Base-by-base conservation (phyloP, 2,329 filamentous ascomycete genomes). In the Helotiales sp. region DNA sequence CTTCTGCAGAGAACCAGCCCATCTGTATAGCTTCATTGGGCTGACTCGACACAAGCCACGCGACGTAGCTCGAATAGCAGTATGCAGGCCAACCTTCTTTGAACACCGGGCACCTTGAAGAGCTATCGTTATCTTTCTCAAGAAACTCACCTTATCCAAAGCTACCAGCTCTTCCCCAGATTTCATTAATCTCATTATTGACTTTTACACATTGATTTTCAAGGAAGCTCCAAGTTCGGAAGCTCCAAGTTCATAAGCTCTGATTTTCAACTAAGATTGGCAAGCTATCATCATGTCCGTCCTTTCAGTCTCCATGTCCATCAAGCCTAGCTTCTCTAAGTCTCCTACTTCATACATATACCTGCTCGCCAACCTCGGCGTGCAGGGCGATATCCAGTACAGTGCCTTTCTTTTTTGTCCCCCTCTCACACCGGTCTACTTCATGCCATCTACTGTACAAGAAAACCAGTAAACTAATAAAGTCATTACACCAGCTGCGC, bases 361-460 rank as follows among this genome's bases (percentile, higher is more conserved):
- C 26, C 66, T 72, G 47, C 61, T 72, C 8, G 24, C 52, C n/a
- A 40, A 60, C 2, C 55, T 45, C 8, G 69, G 67, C 8, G 67
- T 71, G 13, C 43, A 69, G 57, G 70, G 64, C 5, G 68, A 65
- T 63, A 34, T 63, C 52, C 40, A 54, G 57, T 26, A 64, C 47
- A 43, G 11, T 43, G 8, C 3, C 34, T 13, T 40, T 40, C 34
- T 3, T 3, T 3, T 40, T 3, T 13, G 3, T 40, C 15, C 15
- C 11, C 11, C 34, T 15, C 34, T 40, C 15, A 40, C 15, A 8
- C 34, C 11, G n/a, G n/a, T n/a, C n/a, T n/a, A n/a, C n/a, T 8
- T 13, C 34, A 40, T 40, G 34, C 11, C 34, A 7, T 7, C 11
- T 15, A 6, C 3, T 13, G 3, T 15, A 40, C n/a, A n/a, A n/a